These are phyloP conservation scores for Rhizopogon salebrosus DNA, from an alignment of 768 basidiomycete species.

Conservation along the genomic window DNA sequence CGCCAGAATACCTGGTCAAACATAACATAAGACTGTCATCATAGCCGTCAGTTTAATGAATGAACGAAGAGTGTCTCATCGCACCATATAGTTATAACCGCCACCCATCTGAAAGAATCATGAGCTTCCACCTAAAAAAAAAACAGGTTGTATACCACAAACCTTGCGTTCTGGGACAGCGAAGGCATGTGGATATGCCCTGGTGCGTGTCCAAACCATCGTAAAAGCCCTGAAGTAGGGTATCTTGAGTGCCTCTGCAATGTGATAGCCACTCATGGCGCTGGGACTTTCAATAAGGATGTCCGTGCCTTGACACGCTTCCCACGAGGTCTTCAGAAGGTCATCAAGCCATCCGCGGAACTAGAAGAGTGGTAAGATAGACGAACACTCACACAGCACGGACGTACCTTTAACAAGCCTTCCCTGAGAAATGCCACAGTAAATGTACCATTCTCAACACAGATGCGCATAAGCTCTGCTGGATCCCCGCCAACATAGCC, in stretches of 20 bases:
- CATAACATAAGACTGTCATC: conserved; percentile 79
- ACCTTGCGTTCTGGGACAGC: conserved; percentile 96
- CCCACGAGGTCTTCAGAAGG: conserved; percentile 90
- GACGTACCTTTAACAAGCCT: conserved; percentile 72
- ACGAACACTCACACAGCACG: neutral
- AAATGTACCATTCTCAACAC: conserved; percentile 97
- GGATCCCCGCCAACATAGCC: conserved; percentile 95
- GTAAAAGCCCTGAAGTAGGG: conserved; percentile 96
- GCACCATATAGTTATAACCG: conserved; percentile 96
- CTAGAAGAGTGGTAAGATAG: conserved; percentile 32
- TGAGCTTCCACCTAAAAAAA: conserved; percentile 8
- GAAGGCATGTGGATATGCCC: conserved; percentile 98
- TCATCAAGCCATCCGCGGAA: conserved; percentile 99
- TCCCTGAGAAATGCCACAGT: conserved; percentile 95
- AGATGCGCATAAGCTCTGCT: conserved; percentile 95
- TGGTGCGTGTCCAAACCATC: conserved; percentile 96
- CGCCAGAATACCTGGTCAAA: conserved; percentile 99
- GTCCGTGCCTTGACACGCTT: conserved; percentile 92
- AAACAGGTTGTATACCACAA: conserved; percentile 12
- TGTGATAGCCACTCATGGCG: conserved; percentile 96
- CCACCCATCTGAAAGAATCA: conserved; percentile 73
- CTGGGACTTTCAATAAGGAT: conserved; percentile 93
- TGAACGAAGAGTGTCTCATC: conserved; percentile 10
- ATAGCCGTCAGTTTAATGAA: conserved; percentile 4
- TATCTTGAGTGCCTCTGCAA: conserved; percentile 89